These are phyloP conservation scores for Gleditsia sinensis DNA, from an alignment of 306 rosid genomes.

Conservation along the genomic window DNA sequence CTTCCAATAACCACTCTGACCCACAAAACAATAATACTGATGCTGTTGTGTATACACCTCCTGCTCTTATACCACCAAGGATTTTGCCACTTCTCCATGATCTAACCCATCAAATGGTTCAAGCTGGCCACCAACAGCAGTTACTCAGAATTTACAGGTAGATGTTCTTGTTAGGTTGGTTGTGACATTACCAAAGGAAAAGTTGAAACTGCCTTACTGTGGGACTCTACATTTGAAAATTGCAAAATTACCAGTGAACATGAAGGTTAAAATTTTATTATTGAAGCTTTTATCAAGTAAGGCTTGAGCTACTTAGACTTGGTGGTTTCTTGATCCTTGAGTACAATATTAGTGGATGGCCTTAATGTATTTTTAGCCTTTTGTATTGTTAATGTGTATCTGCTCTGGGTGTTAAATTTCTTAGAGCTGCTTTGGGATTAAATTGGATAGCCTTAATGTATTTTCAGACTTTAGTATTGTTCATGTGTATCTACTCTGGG, in stretches of 20 bases:
- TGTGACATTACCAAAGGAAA: slow-evolving; percentile 17
- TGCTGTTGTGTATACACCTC: slow-evolving; percentile 83
- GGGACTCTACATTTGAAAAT: slow-evolving; percentile 26
- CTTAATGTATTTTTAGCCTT: background rate
- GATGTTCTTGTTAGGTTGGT: slow-evolving; percentile 1
- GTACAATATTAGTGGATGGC: background rate
- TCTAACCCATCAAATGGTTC: slow-evolving; percentile 88
- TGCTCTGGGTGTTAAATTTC: no score
- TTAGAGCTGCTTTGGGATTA: no score
- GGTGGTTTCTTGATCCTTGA: background rate
- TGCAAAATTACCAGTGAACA: slow-evolving; percentile 5
- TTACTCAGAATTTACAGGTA: slow-evolving; percentile 81
- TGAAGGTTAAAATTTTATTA: background rate
- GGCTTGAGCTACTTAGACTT: background rate
- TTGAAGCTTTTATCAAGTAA: slow-evolving; percentile 4
- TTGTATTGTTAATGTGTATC: background rate
- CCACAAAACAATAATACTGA: slow-evolving; percentile 58
- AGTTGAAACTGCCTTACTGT: slow-evolving; percentile 14
- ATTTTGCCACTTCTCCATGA: slow-evolving; percentile 81
- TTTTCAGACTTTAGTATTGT: no score
- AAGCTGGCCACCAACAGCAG: slow-evolving; percentile 89
- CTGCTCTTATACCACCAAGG: slow-evolving; percentile 85
- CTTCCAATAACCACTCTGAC: slow-evolving; percentile 64
- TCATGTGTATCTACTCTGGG: no score
- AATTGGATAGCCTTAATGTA: no score